phyloP scores from a whole-genome alignment of 2,329 filamentous ascomycete species.

The Neofusicoccum umdonicola region DNA sequence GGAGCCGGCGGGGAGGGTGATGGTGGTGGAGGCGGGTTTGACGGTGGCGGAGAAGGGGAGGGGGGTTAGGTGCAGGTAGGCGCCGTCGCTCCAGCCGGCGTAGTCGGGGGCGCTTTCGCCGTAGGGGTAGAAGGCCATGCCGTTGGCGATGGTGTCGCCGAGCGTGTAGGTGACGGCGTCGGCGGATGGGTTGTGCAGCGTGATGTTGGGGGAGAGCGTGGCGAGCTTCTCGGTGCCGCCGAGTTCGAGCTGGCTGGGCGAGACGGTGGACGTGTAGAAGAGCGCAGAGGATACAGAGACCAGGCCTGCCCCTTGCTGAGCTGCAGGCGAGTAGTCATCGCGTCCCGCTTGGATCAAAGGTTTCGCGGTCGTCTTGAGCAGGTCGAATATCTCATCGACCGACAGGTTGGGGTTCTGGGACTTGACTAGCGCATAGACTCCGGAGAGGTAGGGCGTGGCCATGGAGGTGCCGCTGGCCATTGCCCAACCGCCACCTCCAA shows the following conservation, averaged over 20 bases:
- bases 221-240: constrained; percentile 29
- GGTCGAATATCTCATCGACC: constrained; percentile 21
- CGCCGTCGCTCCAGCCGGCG: constrained; percentile 18
- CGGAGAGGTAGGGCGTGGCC: constrained; percentile 23
- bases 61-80: constrained; percentile 13
- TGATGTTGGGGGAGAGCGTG: constrained; percentile 24
- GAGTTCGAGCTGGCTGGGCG: constrained; percentile 22
- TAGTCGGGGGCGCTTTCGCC: neutral
- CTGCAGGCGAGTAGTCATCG: constrained; percentile 19
- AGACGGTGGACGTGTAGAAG: constrained; percentile 20
- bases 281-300: constrained; percentile 24
- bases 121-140: constrained; percentile 21
- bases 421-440: constrained; percentile 21
- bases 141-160: constrained; percentile 23
- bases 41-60: constrained; percentile 17
- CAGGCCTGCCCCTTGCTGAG: constrained; percentile 27
- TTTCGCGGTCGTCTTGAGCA: constrained; percentile 23
- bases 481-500: constrained; percentile 46
- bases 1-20: constrained; percentile 24
- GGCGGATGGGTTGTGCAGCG: constrained; percentile 22
- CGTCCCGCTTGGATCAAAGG: constrained; percentile 20
- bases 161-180: constrained; percentile 19
- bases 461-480: constrained; percentile 57
- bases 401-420: neutral
- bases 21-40: constrained; percentile 19